These are phyloP conservation scores for Sistotremastrum suecicum DNA, from an alignment of 768 basidiomycete genomes.

Conservation along the genomic window DNA sequence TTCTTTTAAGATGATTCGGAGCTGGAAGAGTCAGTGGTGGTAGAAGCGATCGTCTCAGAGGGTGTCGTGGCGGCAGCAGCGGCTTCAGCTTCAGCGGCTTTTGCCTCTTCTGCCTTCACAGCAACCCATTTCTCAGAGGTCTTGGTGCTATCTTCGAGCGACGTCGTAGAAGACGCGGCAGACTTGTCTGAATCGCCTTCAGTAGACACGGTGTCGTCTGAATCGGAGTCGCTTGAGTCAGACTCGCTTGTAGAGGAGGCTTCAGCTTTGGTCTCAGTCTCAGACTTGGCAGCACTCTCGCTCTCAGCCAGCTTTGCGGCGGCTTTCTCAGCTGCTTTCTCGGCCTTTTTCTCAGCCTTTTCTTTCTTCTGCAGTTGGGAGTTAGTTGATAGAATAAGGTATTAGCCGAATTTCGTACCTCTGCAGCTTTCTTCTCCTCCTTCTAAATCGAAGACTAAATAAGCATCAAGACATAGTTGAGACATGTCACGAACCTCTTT, in stretches of 20 bases:
- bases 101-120: constrained; percentile 39
- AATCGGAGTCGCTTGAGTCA: constrained; percentile 41
- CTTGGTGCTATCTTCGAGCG: constrained; percentile 7
- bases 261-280: constrained; percentile 44
- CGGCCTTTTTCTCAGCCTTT: constrained; percentile 39
- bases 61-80: background rate
- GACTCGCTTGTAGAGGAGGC: constrained; percentile 17
- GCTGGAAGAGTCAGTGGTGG: no score
- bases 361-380: constrained; percentile 28
- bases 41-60: background rate
- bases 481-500: constrained; percentile 33
- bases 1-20: no score
- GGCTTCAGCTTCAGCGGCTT: constrained; percentile 1
- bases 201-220: constrained; percentile 62
- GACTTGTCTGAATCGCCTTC: constrained; percentile 47
- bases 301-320: constrained; percentile 10
- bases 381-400: background rate
- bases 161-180: constrained; percentile 9
- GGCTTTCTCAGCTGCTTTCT: constrained; percentile 5
- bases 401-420: constrained; percentile 7
- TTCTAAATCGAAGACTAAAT: constrained; percentile 5
- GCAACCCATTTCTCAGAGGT: constrained; percentile 65
- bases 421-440: constrained; percentile 1
- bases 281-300: constrained; percentile 29
- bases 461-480: constrained; percentile 1